Evolutionary conservation across 2,329 filamentous ascomycete species (phyloP), one percentile per base, ranked within the genome.

Genomic region (Phialocephala subalpina): DNA sequence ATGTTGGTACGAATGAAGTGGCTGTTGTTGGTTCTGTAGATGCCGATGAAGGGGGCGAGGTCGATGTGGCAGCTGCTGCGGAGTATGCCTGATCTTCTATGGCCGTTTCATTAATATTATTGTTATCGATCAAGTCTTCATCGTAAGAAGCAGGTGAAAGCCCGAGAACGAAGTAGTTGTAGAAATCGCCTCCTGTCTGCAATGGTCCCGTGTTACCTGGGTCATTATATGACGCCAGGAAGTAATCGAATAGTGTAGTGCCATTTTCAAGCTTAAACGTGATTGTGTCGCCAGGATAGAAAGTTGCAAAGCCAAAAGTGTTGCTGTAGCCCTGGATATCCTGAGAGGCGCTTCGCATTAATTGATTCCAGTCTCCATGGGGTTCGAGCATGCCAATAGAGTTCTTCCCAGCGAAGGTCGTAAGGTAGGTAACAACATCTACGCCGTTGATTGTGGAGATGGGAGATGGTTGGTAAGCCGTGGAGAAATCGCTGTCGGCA

Each of bases 401-500:
- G 65, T 76, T 73, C 69, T 75, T 72, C 64, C 76, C 79, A 72
- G 68, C 72, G 35, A 81, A 81, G 1, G 82, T 77, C 49, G 82
- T 77, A 35, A 88, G 77, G 62, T 80, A 84, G 0, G 78, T 76
- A 2, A 79, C 80, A 1, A 81, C 83, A 56, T 86, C 79, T 58
- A 81, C 73, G 27, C 83, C 86, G 69, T 90, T 84, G 73, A 90
- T 88, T 62, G 81, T 77, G 1, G 77, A 74, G 29, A 90, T 80
- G 1, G 84, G 78, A 0, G 83, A 84, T 76, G 67, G 40, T 11
- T 12, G 42, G 35, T 56, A 38, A 67, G 11, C 14, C 25, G n/a
- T 25, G 35, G 27, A 25, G n/a, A 22, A 25, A 36, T 27, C 18
- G 7, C 22, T 29, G 22, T 47, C 14, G 4, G 12, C n/a, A 20